These are phyloP conservation scores for Pichia sp. DNA, from an alignment of 1,139 yeast species.

Conservation along the genomic window DNA sequence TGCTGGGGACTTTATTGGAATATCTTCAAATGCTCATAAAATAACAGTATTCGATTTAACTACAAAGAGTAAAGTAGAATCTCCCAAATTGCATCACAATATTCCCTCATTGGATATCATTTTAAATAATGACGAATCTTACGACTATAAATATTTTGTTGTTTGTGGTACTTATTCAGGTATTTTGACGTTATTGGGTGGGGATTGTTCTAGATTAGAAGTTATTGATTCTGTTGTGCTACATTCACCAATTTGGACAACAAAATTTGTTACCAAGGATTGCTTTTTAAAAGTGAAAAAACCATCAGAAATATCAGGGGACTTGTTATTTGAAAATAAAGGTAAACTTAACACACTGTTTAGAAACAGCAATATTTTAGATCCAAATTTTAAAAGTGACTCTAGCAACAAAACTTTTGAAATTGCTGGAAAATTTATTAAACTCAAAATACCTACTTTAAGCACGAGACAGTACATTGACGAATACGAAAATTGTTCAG, in stretches of 20 bases:
- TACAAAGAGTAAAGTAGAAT: slow-evolving; percentile 17
- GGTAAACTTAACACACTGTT: neutral
- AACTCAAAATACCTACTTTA: neutral
- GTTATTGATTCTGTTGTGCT: slow-evolving; percentile 23
- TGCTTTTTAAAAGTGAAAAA: slow-evolving; percentile 44
- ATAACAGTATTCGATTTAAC: neutral
- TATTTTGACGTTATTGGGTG: neutral
- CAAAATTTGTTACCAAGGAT: slow-evolving; percentile 28
- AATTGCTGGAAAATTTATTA: neutral
- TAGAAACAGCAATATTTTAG: neutral
- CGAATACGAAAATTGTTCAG: too few species aligned
- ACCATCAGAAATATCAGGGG: slow-evolving; percentile 40
- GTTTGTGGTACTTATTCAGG: slow-evolving; percentile 33
- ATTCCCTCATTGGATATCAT: slow-evolving; percentile 49
- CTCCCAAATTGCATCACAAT: slow-evolving; percentile 45
- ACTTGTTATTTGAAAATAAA: slow-evolving; percentile 4
- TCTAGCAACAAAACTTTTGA: neutral
- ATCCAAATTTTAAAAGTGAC: neutral
- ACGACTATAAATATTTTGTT: slow-evolving; percentile 18
- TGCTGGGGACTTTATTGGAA: neutral
- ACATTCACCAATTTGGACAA: slow-evolving; percentile 43
- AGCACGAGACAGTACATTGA: neutral
- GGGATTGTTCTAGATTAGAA: neutral
- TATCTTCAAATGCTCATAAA: neutral
- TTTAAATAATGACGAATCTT: slow-evolving; percentile 1